phyloP scores from a whole-genome alignment of 2,329 filamentous ascomycete species.

The Penicillium sclerotigenum region DNA sequence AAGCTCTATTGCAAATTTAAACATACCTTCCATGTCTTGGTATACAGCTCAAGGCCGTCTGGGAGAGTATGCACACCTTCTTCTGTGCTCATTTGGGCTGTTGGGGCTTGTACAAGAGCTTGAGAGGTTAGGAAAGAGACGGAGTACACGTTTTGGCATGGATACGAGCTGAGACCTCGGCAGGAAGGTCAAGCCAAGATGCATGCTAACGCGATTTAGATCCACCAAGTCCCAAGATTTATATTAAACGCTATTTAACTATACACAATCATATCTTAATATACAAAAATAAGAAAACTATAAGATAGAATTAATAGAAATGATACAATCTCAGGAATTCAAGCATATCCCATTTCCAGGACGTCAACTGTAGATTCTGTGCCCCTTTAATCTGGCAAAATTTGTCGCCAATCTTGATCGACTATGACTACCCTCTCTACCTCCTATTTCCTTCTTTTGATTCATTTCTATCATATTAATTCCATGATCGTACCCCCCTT shows the following conservation, averaged over 20 bases:
- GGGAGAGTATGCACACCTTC: slow-evolving; percentile 52
- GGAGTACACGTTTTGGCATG: neutral
- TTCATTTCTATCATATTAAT: neutral
- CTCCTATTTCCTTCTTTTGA: no score
- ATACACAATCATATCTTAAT: neutral
- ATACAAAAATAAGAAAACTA: neutral
- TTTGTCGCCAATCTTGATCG: no score
- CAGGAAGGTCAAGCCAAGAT: neutral
- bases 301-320: no score
- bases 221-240: neutral
- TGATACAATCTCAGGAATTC: neutral
- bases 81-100: slow-evolving; percentile 37
- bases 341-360: neutral
- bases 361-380: neutral
- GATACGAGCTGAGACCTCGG: neutral
- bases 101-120: neutral
- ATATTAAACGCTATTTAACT: neutral
- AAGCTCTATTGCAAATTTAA: neutral
- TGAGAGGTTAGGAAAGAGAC: neutral
- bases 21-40: slow-evolving; percentile 60
- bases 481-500: neutral
- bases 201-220: neutral
- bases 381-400: neutral
- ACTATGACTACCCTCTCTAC: neutral
- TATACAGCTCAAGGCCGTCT: slow-evolving; percentile 57